phyloP scores from a whole-genome alignment of 73 alveolate species.

The Uronychia setigera region DNA sequence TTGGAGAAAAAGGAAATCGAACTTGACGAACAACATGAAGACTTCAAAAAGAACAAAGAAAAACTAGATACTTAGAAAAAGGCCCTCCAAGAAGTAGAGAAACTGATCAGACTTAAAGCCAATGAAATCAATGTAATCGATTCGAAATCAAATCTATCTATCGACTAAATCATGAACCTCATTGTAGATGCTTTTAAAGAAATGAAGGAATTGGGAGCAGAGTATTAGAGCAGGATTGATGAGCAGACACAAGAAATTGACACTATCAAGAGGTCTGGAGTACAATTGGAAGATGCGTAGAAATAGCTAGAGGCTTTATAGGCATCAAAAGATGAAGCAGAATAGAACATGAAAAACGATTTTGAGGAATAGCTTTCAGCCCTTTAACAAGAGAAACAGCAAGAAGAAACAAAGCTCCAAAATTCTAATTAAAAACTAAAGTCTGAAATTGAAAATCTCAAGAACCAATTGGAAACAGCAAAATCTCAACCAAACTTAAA shows the following conservation, averaged over 20 bases:
- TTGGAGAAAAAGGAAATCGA: neutral
- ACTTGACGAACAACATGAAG: conserved; percentile 11
- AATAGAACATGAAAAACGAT: neutral
- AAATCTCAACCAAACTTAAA: no score
- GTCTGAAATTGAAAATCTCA: conserved; percentile 2
- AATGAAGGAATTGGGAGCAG: neutral
- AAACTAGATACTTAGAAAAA: neutral
- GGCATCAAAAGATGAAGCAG: neutral
- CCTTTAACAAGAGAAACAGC: neutral
- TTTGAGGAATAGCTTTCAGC: neutral
- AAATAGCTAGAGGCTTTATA: neutral
- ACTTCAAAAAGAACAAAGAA: neutral
- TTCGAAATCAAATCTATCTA: neutral
- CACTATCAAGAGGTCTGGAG: neutral
- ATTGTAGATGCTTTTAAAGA: neutral
- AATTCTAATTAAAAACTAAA: conserved; percentile 3
- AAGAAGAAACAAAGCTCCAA: neutral
- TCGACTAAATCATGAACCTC: neutral
- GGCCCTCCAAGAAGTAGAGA: neutral
- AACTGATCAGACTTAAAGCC: neutral
- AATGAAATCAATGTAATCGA: neutral
- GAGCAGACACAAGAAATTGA: neutral
- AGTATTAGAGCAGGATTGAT: neutral
- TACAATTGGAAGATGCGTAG: neutral
- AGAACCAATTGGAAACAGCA: neutral